Base-by-base conservation (phyloP, 345 rosid genomes). In the Lenwebbia sp. region DNA sequence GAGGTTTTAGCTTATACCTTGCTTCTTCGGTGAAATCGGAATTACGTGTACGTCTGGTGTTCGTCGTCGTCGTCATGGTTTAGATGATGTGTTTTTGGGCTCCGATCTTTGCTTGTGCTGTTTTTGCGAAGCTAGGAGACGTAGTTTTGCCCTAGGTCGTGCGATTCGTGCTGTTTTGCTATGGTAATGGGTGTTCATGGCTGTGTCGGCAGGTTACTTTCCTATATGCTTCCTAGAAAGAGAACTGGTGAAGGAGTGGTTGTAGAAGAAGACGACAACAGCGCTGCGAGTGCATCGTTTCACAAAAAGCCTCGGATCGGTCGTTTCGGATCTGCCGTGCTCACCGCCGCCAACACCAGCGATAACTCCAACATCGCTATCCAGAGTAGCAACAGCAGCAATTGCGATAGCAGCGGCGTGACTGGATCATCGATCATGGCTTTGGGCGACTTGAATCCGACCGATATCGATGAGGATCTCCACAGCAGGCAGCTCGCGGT, bases 401-500 rank as follows among this genome's bases (percentile, higher is more conserved):
- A 83, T 54, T 76, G 33, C 87, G 85, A 86, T 26, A 87, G 83
- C 82, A 85, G 84, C 85, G 84, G 83, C 54, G 76, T 11, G 13
- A 84, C 54, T 22, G 85, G 87, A 81, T 87, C 83, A 49, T 90
- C 87, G 86, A 89, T 90, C 90, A 96, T 96, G 98, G 94, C 95
- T 88, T 91, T 92, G 53, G 98, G 98, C 76, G 91, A 95, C 55
- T 90, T 92, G 47, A 94, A 92, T 65, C 95, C 89, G 74, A 86
- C 89, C n/a, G 98, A 94, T 82, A 98, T 98, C 86, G 99, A 98
- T 87, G 99, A 96, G 88, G 99, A 98, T 93, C 95, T 98, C 54
- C 99, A 98, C 91, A 98, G 99, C 88, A 88, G 99, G 56, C 99
- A 98, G 96, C 99, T 98, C 28, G 99, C 99, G 2, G 99, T 97